Evolutionary conservation across 2,329 filamentous ascomycete species (phyloP).

Genomic region (Botrytis hyacinthi): DNA sequence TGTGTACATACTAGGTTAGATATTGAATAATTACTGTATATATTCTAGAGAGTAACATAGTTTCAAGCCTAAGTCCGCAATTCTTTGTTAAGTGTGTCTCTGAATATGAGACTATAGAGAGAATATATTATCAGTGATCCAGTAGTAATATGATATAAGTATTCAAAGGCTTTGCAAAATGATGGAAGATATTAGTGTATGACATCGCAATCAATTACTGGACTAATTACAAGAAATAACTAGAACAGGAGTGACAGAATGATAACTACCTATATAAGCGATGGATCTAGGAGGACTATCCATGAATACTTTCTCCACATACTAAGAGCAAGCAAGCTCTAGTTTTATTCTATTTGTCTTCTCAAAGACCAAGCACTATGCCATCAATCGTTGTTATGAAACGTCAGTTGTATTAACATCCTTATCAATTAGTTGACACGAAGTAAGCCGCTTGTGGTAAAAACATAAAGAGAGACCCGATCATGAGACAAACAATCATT

Average conservation of each 20-base stretch:
- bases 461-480: fast-evolving
- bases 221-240: neutral
- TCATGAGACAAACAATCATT: neutral
- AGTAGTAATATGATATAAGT: fast-evolving
- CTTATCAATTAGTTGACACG: neutral
- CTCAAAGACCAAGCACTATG: neutral
- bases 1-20: neutral
- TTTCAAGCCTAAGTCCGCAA: neutral
- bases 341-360: neutral
- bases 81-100: neutral
- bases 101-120: neutral
- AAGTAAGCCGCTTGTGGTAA: neutral
- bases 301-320: neutral
- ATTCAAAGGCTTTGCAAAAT: neutral
- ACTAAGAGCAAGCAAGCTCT: neutral
- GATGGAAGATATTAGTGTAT: neutral
- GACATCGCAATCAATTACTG: neutral
- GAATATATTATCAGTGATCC: neutral
- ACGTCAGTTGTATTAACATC: neutral
- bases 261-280: neutral
- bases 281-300: neutral
- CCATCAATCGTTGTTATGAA: neutral
- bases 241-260: too few species aligned
- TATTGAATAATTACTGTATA: neutral
- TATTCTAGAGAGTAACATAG: neutral